phyloP scores from a whole-genome alignment of 495 filamentous ascomycete species.

The Podospora fimiseda region DNA sequence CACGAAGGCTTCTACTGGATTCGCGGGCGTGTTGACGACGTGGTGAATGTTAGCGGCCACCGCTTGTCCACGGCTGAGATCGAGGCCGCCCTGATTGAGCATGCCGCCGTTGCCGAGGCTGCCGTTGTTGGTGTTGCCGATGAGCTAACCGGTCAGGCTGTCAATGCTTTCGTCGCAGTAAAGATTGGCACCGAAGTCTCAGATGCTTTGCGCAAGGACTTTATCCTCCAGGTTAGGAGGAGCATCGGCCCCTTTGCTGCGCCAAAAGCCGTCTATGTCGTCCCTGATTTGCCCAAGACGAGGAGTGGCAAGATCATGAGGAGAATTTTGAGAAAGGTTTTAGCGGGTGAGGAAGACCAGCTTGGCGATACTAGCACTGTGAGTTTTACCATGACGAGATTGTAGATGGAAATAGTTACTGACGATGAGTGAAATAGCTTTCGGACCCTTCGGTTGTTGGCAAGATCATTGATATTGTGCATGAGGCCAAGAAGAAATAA shows the following conservation, averaged over 20 bases:
- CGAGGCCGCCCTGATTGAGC: constrained; percentile 91
- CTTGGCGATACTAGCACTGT: constrained; percentile 90
- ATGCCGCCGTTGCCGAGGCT: constrained; percentile 82
- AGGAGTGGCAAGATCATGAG: constrained; percentile 98
- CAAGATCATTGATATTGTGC: constrained; percentile 78
- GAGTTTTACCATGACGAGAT: constrained; percentile 32
- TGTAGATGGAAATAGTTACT: too few relatives aligned
- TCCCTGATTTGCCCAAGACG: constrained; percentile 93
- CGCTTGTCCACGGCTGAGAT: constrained; percentile 96
- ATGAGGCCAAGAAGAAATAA: constrained; percentile 50
- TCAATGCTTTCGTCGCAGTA: constrained; percentile 92
- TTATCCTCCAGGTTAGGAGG: constrained; percentile 90
- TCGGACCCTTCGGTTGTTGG: constrained; percentile 86
- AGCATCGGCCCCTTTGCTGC: constrained; percentile 96
- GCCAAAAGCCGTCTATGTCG: constrained; percentile 84
- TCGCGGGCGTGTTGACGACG: constrained; percentile 95
- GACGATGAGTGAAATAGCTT: constrained; percentile 52
- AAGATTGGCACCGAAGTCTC: constrained; percentile 76
- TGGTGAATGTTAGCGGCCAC: constrained; percentile 96
- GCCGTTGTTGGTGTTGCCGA: constrained; percentile 92
- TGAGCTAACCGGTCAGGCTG: constrained; percentile 91
- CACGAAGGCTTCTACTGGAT: constrained; percentile 99
- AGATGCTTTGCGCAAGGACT: constrained; percentile 84
- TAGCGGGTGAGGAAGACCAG: constrained; percentile 94
- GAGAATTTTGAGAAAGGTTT: constrained; percentile 91